Conservation (phyloP, 2,329 filamentous ascomycete species). For the Fusarium xylarioides region DNA sequence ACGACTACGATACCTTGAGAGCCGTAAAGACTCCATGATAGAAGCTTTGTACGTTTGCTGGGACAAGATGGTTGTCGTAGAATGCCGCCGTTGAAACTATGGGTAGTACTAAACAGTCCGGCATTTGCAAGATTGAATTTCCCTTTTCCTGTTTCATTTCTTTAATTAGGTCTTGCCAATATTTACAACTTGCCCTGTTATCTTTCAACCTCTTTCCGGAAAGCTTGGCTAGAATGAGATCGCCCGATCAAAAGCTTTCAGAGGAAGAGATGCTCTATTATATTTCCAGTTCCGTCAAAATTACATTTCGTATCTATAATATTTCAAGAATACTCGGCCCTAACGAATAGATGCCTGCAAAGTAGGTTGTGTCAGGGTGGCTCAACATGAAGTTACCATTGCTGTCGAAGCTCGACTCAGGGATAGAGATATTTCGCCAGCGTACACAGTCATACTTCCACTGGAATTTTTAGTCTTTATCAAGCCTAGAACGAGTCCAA, state of each 20-base stretch:
- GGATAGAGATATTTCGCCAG: neutral
- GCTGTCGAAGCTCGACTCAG: neutral
- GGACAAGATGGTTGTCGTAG: neutral
- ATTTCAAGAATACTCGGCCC: neutral
- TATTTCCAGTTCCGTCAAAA: neutral
- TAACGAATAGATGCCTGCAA: neutral
- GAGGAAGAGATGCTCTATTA: neutral
- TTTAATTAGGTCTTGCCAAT: no score
- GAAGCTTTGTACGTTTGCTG: neutral
- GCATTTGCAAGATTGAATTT: neutral
- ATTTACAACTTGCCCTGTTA: neutral
- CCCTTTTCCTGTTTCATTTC: fast-evolving
- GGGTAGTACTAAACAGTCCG: neutral
- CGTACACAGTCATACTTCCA: neutral
- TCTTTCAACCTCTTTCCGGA: neutral
- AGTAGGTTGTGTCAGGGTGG: neutral
- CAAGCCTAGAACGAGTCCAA: neutral
- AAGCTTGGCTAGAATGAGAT: neutral
- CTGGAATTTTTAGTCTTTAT: neutral
- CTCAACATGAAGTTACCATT: neutral
- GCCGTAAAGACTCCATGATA: no score
- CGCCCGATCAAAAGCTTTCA: neutral
- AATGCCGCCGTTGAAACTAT: neutral
- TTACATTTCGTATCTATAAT: neutral
- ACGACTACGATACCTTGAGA: fast-evolving